Evolutionary conservation across 2,329 filamentous ascomycete species (phyloP).

Genomic region (Lachnellula suecica): DNA sequence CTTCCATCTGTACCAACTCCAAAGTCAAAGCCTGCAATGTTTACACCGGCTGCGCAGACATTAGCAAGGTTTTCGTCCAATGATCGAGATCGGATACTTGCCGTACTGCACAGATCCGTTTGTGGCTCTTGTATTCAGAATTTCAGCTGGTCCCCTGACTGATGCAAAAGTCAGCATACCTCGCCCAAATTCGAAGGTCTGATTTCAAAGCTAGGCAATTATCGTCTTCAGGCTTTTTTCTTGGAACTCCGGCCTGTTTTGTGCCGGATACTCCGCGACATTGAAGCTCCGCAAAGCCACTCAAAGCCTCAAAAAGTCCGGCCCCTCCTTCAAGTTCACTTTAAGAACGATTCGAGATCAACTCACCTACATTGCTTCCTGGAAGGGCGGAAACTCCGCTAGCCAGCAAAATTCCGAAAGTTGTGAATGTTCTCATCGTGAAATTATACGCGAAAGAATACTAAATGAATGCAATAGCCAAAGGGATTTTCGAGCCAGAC

Average conservation of each 20-base stretch:
- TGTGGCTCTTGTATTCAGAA: slow-evolving; percentile 2
- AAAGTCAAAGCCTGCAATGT: slow-evolving; percentile 44
- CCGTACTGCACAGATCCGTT: slow-evolving; percentile 22
- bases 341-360: no score
- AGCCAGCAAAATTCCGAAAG: slow-evolving; percentile 2
- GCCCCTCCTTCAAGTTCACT: no score
- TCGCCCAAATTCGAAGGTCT: no score
- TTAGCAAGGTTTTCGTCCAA: background rate
- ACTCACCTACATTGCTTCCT: slow-evolving; percentile 2
- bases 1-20: slow-evolving; percentile 42
- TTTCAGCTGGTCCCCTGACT: background rate
- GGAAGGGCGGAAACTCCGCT: slow-evolving; percentile 8
- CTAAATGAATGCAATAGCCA: background rate
- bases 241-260: no score
- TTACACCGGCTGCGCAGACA: slow-evolving; percentile 22
- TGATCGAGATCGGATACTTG: background rate
- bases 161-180: background rate
- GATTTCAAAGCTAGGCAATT: no score
- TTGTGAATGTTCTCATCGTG: slow-evolving; percentile 9
- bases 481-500: background rate
- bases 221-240: no score
- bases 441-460: background rate
- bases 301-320: no score
- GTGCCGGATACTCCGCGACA: background rate
- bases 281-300: background rate